Evolutionary conservation across 2,329 filamentous ascomycete genomes (phyloP).

Genomic region (Rhytidhysteron rufulum): DNA sequence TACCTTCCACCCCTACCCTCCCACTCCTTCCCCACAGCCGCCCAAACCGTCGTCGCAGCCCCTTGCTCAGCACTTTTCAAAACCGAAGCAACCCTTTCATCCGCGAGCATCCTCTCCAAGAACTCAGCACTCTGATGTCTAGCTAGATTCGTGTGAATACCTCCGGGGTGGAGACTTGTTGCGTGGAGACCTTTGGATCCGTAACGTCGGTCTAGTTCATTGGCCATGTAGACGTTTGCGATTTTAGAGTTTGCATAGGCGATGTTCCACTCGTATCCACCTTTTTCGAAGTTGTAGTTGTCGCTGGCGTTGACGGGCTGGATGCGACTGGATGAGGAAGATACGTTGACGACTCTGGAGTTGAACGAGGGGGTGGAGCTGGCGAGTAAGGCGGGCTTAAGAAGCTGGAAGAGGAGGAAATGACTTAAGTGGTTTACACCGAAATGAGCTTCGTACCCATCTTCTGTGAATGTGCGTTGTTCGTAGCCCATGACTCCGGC

Average conservation of each 20-base stretch:
- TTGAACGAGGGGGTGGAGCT: constrained; percentile 35
- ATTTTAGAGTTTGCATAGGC: constrained; percentile 49
- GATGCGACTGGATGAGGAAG: constrained; percentile 15
- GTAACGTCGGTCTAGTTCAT: constrained; percentile 4
- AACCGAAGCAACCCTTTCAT: background rate
- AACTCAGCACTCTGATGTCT: background rate
- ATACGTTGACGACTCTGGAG: constrained; percentile 47
- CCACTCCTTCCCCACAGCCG: constrained; percentile 23
- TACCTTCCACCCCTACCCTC: constrained; percentile 29
- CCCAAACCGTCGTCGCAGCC: constrained; percentile 30
- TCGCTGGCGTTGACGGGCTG: background rate
- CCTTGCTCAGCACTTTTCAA: constrained; percentile 30
- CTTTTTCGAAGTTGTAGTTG: background rate
- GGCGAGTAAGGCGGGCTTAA: constrained; percentile 41
- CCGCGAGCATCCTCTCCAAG: background rate
- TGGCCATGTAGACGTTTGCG: constrained; percentile 35
- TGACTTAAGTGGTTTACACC: constrained; percentile 50
- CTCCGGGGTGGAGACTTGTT: constrained; percentile 3
- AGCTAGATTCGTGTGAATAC: constrained; percentile 1
- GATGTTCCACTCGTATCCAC: background rate
- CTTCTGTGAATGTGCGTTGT: background rate
- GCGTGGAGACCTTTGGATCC: background rate
- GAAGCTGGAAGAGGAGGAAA: constrained; percentile 52
- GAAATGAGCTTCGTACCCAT: constrained; percentile 43
- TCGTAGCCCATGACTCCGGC: constrained; percentile 7